phyloP scores from a whole-genome alignment of 1,139 yeast species.

The Blastobotrys serpentis region DNA sequence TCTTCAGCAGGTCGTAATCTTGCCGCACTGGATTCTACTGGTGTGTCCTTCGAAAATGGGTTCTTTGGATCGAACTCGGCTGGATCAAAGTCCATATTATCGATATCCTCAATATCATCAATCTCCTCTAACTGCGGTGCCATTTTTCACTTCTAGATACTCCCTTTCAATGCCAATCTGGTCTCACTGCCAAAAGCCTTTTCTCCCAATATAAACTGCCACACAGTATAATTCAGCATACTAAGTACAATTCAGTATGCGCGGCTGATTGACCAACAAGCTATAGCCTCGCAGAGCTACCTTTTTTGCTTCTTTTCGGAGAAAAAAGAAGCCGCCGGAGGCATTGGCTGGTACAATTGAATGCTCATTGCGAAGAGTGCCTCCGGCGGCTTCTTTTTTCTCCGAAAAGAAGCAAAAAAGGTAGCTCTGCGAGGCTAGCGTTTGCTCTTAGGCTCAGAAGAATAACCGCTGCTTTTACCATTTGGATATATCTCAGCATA shows the following conservation, averaged over 20 bases:
- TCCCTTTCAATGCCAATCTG: neutral
- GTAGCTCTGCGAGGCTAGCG: too few relatives aligned
- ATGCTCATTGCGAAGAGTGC: too few relatives aligned
- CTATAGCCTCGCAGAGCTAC: too few relatives aligned
- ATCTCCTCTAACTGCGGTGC: conserved; percentile 76
- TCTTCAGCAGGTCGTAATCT: conserved; percentile 22
- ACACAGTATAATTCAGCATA: neutral
- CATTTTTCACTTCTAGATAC: conserved; percentile 41
- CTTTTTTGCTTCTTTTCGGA: too few relatives aligned
- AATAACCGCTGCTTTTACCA: too few relatives aligned
- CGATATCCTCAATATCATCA: conserved; percentile 79
- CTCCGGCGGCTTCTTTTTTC: too few relatives aligned
- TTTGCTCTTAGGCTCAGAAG: too few relatives aligned
- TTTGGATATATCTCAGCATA: too few relatives aligned
- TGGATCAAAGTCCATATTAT: conserved; percentile 87
- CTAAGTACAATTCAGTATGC: neutral
- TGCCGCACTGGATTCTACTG: conserved; percentile 20
- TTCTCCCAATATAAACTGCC: neutral
- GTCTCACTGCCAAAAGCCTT: neutral
- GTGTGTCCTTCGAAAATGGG: conserved; percentile 36
- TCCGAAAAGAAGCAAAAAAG: too few relatives aligned
- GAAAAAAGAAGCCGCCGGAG: too few relatives aligned
- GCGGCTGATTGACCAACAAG: neutral
- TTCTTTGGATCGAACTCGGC: conserved; percentile 79
- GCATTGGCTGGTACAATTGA: too few relatives aligned